Evolutionary conservation across 2,329 filamentous ascomycete species (phyloP), one percentile per base, ranked within the genome.

Genomic region (Diplocarpon mali): DNA sequence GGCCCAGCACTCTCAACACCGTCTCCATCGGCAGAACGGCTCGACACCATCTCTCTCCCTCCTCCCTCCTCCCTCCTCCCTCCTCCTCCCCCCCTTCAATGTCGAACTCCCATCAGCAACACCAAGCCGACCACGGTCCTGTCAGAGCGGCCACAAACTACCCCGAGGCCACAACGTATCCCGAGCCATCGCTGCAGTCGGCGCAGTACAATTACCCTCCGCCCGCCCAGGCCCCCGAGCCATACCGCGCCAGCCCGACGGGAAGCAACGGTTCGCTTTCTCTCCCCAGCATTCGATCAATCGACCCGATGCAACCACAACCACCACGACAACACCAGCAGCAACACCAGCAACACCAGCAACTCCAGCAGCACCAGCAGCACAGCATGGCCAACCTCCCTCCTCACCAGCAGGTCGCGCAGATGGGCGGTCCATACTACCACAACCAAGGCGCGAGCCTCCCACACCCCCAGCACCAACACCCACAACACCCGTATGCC

Each of bases 341-440:
- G 3, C 20, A 24, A 7, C 20, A 24, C 4, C 20, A 24, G 20
- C 20, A 24, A 7, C 20, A 24, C 4, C 20, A 24, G 35, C 55
- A 54, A 15, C 57, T n/a, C n/a, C n/a, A 24, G 20, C 20, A 24
- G 20, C 20, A 24, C 34, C 55, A 54, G 17, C 57, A 58, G 31
- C 57, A 60, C 51, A 63, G 65, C 49, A 73, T 75, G 62, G 69
- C 67, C 49, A 74, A 74, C 29, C 69, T 72, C 12, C 63, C 75
- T 51, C 71, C 71, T 35, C 30, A 12, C n/a, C 71, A 73, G 44
- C 67, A 72, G 13, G 71, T 70, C 61, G 65, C 68, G 43, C 67
- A 67, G 39, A 72, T 75, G 65, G 56, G 52, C 38, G 48, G 47
- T 29, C 65, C 65, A 32, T 74, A 76, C 60, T 78, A 78, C 53